These are phyloP conservation scores for Reutealis trisperma DNA, from an alignment of 345 rosid genomes.

Conservation along the genomic window DNA sequence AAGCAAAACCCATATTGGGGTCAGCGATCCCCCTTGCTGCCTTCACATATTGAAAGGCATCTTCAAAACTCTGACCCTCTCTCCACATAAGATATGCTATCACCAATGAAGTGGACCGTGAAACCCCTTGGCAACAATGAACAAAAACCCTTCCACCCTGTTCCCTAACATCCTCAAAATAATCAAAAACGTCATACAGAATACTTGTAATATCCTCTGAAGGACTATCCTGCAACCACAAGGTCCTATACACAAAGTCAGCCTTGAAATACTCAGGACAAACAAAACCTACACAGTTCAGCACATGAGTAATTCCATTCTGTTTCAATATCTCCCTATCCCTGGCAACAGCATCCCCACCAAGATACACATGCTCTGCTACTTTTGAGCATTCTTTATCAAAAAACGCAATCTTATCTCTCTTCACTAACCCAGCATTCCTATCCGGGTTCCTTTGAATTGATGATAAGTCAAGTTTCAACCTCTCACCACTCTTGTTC, in stretches of 20 bases:
- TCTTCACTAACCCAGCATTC: conserved; percentile 74
- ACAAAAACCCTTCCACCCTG: conserved; percentile 88
- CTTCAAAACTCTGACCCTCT: conserved; percentile 98
- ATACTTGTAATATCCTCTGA: conserved; percentile 98
- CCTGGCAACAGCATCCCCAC: conserved; percentile 96
- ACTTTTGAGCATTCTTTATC: conserved; percentile 98
- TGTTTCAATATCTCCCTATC: conserved; percentile 75
- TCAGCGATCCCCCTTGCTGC: conserved; percentile 97
- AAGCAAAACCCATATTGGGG: conserved; percentile 99
- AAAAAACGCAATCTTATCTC: conserved; percentile 91
- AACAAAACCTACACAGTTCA: conserved; percentile 96
- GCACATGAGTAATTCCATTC: conserved; percentile 87
- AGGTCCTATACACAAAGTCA: conserved; percentile 83
- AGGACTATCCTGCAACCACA: conserved; percentile 99
- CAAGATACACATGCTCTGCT: conserved; percentile 90
- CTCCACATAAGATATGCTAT: conserved; percentile 99
- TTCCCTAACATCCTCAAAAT: conserved; percentile 98
- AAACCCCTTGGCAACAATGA: conserved; percentile 98
- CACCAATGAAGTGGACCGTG: conserved; percentile 96
- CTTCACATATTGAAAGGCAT: conserved; percentile 96
- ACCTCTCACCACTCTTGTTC: conserved; percentile 76
- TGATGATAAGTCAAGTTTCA: conserved; percentile 88
- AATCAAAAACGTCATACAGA: conserved; percentile 95
- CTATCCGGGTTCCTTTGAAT: conserved; percentile 65
- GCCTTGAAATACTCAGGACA: conserved; percentile 96